A percentile compares a stretch with the other conserved stretches of the same genome.
Conservation (phyloP, 495 filamentous ascomycete genomes). For the Massariosphaeria phaeospora region DNA sequence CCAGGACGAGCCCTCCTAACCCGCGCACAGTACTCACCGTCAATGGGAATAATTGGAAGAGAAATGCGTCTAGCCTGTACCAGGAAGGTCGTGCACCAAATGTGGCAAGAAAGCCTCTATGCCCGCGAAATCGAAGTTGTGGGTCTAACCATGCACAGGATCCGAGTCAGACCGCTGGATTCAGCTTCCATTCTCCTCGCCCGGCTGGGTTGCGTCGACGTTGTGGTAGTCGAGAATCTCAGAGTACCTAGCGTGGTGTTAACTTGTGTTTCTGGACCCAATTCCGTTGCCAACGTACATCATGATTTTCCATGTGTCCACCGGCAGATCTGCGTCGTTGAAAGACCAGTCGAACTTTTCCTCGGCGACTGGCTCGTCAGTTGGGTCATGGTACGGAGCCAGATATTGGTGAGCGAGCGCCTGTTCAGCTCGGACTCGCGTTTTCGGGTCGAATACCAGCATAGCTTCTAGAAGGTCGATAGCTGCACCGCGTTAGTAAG, state of each 20-base stretch:
- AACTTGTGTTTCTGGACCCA: background rate
- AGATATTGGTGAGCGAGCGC: conserved; percentile 91
- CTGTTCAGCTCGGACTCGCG: conserved; percentile 76
- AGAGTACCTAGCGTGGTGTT: conserved; percentile 69
- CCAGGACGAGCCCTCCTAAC: background rate
- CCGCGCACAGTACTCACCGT: background rate
- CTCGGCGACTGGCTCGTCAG: conserved; percentile 89
- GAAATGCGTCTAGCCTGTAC: conserved; percentile 1
- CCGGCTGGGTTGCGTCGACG: conserved; percentile 53
- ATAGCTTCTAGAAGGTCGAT: conserved; percentile 92
- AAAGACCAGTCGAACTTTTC: conserved; percentile 99
- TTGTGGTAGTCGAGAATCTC: conserved; percentile 99
- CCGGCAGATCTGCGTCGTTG: conserved; percentile 94
- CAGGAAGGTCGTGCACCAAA: conserved; percentile 1
- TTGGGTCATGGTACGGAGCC: conserved; percentile 92
- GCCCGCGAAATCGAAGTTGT: too few species aligned
- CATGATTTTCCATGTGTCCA: conserved; percentile 99
- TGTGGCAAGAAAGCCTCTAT: background rate
- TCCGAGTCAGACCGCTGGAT: background rate
- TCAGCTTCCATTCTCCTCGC: conserved; percentile 31
- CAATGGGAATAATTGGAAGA: conserved; percentile 10
- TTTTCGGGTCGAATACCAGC: conserved; percentile 95
- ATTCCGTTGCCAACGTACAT: conserved; percentile 60
- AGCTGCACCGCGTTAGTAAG: conserved; percentile 49
- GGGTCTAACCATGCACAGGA: background rate